A percentile compares a stretch with the other conserved stretches of the same genome.
phyloP scores from a whole-genome alignment of 1,284 basidiomycete genomes.

The Rhodotorula sp. region DNA sequence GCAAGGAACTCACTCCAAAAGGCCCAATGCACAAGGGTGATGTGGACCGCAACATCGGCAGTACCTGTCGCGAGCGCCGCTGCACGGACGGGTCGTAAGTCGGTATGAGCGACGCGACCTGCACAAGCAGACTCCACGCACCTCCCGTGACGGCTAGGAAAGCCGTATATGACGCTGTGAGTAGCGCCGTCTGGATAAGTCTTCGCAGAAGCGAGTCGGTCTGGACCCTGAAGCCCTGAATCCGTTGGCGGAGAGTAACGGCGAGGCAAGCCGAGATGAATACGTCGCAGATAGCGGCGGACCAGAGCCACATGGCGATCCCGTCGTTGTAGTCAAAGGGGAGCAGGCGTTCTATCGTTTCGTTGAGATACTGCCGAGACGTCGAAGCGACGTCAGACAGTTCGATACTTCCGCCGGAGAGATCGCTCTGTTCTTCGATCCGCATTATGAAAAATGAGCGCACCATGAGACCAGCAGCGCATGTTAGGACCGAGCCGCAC shows the following conservation, averaged over 20 bases:
- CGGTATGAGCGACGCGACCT: neutral
- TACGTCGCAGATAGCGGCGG: conserved; percentile 7
- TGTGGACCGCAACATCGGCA: neutral
- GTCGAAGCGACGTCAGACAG: no score
- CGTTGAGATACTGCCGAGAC: conserved; percentile 6
- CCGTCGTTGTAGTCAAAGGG: neutral
- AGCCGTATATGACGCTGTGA: conserved; percentile 20
- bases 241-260: conserved; percentile 10
- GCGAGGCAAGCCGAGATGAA: conserved; percentile 14
- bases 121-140: neutral
- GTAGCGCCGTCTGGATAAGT: conserved; percentile 15
- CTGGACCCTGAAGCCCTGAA: conserved; percentile 6
- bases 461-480: conserved; percentile 2
- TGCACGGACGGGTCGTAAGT: neutral
- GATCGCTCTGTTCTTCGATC: no score
- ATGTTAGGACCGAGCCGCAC: neutral
- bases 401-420: no score
- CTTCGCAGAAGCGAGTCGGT: conserved; percentile 19
- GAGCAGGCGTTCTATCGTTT: neutral
- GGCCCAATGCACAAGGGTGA: conserved; percentile 7
- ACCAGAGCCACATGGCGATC: conserved; percentile 12
- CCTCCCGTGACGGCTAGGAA: conserved; percentile 6
- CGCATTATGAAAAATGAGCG: neutral
- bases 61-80: neutral
- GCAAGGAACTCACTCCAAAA: conserved; percentile 11